Evolutionary conservation across 2,329 filamentous ascomycete genomes (phyloP).

Genomic region (Nemania sp.): DNA sequence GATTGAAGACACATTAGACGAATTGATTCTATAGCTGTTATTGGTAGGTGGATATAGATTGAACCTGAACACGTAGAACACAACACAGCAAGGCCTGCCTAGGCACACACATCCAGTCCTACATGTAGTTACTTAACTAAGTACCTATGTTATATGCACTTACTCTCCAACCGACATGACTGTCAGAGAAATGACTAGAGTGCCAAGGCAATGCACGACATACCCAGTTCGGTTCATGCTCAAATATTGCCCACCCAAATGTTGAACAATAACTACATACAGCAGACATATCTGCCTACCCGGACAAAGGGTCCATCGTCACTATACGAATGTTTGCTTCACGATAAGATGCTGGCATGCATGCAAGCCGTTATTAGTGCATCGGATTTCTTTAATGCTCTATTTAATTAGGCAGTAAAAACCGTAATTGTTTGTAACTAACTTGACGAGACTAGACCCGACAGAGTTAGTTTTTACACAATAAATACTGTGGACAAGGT

Average conservation of each 20-base stretch:
- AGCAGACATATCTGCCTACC: background rate
- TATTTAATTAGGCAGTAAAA: conserved; percentile 24
- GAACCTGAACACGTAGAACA: no score
- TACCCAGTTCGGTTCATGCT: background rate
- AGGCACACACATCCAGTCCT: background rate
- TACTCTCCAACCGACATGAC: conserved; percentile 11
- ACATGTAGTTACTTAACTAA: background rate
- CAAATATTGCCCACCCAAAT: background rate
- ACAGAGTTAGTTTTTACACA: conserved; percentile 22
- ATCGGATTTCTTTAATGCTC: conserved; percentile 1
- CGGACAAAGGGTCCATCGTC: background rate
- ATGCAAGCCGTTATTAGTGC: conserved; percentile 14
- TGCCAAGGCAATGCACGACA: conserved; percentile 28
- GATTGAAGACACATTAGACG: no score
- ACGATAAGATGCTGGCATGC: background rate
- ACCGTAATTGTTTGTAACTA: conserved; percentile 22
- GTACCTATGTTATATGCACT: no score
- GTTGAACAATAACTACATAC: conserved; percentile 6
- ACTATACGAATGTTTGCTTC: conserved; percentile 18
- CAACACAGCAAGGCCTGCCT: no score
- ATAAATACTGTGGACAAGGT: conserved; percentile 6
- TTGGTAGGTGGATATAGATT: no score
- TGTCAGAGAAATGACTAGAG: background rate
- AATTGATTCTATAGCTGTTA: no score
- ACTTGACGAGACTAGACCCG: conserved; percentile 13